Evolutionary conservation across 129 eudicot species (phyloP).

Genomic region (Calendula officinalis): DNA sequence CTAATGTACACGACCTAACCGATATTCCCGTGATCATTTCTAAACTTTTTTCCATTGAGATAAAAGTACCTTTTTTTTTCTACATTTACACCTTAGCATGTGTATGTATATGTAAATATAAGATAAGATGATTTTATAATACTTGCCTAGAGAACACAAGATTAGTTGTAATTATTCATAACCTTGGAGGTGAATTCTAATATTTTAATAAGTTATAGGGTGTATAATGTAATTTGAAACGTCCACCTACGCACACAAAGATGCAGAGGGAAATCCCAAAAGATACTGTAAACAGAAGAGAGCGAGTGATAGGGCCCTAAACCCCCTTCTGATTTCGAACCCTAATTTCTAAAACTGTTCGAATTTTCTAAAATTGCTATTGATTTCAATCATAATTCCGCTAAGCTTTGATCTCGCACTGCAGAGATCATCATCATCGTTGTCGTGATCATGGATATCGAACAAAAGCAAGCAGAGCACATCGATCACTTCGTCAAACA

Average conservation of each 20-base stretch:
- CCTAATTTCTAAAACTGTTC: conserved; percentile 21
- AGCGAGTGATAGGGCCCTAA: not conserved
- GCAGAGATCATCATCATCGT: conserved; percentile 9
- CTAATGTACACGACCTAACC: too few species aligned
- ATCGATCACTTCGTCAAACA: conserved; percentile 78
- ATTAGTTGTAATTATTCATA: too few species aligned
- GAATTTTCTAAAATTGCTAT: conserved; percentile 5
- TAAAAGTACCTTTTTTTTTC: too few species aligned
- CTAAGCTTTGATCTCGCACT: conserved; percentile 17
- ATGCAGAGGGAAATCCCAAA: not conserved
- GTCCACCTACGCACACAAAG: not conserved
- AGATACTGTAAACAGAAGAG: conserved; percentile 14
- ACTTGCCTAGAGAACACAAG: too few species aligned
- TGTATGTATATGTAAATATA: too few species aligned
- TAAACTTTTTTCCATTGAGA: too few species aligned
- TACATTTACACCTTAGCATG: too few species aligned
- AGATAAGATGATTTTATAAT: too few species aligned
- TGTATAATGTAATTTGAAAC: not conserved
- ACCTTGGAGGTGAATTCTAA: not conserved
- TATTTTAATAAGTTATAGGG: not conserved
- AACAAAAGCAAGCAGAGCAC: conserved; percentile 84
- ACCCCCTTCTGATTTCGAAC: conserved; percentile 18
- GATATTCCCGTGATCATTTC: too few species aligned
- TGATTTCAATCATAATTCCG: conserved; percentile 9
- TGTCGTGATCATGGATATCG: conserved; percentile 53